Evolutionary conservation across 352 stramenopile species (phyloP), one percentile per base, ranked within the genome.

Genomic region (Globisporangium abappressorium): DNA sequence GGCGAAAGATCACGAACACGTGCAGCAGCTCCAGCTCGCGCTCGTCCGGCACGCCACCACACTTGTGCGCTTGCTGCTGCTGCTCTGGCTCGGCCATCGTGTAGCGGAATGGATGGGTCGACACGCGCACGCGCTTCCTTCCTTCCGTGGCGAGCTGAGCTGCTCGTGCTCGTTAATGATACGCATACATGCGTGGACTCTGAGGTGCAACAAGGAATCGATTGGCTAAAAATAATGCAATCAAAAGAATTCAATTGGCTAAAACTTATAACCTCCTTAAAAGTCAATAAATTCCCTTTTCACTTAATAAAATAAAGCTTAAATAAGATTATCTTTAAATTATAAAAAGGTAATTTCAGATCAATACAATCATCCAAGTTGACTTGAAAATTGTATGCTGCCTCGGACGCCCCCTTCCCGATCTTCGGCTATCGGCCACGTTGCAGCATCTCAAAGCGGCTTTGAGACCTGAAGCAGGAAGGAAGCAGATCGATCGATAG

Each of bases 1-100:
- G 86, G 14, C 86, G 86, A 62, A 93, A 93, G 66, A 92, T 70
- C 62, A 85, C 78, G n/a, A 85, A 51, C 69, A 94, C 81, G 46
- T 94, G 86, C 54, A 77, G 61, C 38, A 93, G 73, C 68, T 73
- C 58, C 33, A 90, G 65, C 6, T 77, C 66, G 15, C 66, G 41
- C 33, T 62, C 36, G 14, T 38, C 26, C 12, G 66, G 67, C 34
- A n/a, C n/a, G 24, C 18, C 28, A 7, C 28, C 28, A 14, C 20
- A 18, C 30, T n/a, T 24, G 43, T 51, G 18, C 18, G 18, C 26
- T 30, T 58, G 53, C n/a, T 57, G 53, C 3, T 59, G 28, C 5
- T 30, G 56, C 33, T 49, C 30, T n/a, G 56, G 56, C n/a, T 15
- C 7, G 2, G 62, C 30, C 62, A 66, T 66, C 62, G 33, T 49